Percentiles rank a stretch among this genome's conserved stretches.
Evolutionary conservation across 257 asterid genomes (phyloP).

Genomic region (Nicotiana undulata): DNA sequence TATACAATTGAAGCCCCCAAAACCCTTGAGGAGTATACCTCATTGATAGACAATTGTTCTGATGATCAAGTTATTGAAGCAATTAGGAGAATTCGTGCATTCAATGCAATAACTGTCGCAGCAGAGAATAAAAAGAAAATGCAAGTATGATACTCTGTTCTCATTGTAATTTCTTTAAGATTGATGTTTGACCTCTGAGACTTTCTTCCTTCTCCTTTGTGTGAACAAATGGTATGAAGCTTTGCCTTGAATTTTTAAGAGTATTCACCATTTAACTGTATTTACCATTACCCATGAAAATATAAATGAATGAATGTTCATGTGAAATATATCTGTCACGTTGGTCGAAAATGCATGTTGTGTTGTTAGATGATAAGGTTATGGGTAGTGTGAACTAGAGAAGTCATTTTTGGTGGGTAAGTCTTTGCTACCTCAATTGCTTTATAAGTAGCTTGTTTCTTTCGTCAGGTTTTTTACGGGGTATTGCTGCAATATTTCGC

Average conservation of each 20-base stretch:
- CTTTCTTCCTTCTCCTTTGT: neutral
- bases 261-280: neutral
- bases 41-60: slow-evolving; percentile 59
- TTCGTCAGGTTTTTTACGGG: slow-evolving; percentile 74
- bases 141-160: slow-evolving; percentile 56
- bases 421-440: neutral
- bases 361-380: neutral
- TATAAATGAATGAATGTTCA: neutral
- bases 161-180: slow-evolving; percentile 6
- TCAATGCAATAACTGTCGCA: slow-evolving; percentile 70
- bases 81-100: slow-evolving; percentile 71
- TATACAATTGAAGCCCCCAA: slow-evolving; percentile 94
- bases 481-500: slow-evolving; percentile 87
- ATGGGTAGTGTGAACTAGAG: neutral
- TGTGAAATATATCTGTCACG: neutral
- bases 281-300: neutral
- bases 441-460: neutral
- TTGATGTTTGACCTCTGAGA: neutral
- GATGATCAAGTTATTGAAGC: slow-evolving; percentile 87
- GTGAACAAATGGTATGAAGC: neutral
- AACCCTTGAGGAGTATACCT: slow-evolving; percentile 62
- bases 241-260: neutral
- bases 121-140: slow-evolving; percentile 88
- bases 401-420: neutral
- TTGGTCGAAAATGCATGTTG: neutral